Evolutionary conservation across 2,329 filamentous ascomycete genomes (phyloP).

Genomic region (Talaromyces sp.): DNA sequence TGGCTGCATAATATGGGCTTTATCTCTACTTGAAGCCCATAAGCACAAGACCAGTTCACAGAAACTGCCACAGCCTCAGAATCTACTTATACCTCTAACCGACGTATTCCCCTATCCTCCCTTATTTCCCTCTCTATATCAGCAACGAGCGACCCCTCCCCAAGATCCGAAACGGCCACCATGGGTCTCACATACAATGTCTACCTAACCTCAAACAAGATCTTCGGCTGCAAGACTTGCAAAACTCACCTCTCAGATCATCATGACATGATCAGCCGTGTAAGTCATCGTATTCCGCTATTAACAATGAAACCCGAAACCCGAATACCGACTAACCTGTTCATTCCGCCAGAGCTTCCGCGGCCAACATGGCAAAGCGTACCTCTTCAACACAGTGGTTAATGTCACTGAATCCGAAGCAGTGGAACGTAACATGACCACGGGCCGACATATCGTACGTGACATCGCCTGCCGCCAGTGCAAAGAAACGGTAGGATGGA

Average conservation of each 20-base stretch:
- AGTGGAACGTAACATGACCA: conserved; percentile 98
- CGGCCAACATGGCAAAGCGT: conserved; percentile 96
- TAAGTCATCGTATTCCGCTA: too few species aligned
- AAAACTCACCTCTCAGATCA: conserved; percentile 95
- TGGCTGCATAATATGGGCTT: neutral
- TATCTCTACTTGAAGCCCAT: neutral
- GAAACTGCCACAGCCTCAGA: neutral
- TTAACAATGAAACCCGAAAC: neutral
- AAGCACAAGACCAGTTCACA: neutral
- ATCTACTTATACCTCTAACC: neutral
- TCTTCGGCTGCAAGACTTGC: conserved; percentile 92
- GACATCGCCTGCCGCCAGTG: conserved; percentile 92
- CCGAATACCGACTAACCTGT: conserved; percentile 7
- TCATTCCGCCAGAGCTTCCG: conserved; percentile 72
- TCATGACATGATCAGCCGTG: conserved; percentile 92
- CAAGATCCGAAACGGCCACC: conserved; percentile 22
- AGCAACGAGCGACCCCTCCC: neutral
- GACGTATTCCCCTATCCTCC: conserved; percentile 4
- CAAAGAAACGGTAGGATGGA: conserved; percentile 93
- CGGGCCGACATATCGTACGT: conserved; percentile 87
- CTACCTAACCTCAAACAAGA: conserved; percentile 82
- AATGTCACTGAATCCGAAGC: conserved; percentile 81
- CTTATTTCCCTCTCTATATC: neutral
- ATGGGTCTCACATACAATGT: conserved; percentile 94
- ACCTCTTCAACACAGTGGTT: conserved; percentile 91